Conservation (phyloP, 805 yeast genomes). For the Pichia deserticola region DNA sequence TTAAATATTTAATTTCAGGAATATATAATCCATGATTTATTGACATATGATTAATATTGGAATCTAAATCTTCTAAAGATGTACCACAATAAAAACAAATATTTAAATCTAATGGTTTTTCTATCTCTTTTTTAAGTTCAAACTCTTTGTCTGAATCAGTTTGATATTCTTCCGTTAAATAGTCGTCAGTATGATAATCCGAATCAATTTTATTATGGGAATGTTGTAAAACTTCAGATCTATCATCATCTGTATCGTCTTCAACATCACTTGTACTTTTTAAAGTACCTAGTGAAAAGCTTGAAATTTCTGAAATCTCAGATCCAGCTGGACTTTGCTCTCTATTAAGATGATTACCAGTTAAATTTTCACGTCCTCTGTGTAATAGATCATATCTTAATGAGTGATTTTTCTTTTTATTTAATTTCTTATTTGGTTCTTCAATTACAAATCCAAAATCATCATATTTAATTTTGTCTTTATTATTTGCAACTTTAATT, state of each 20-base stretch:
- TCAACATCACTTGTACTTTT: slow-evolving; percentile 16
- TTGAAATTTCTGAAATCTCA: slow-evolving; percentile 47
- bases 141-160: slow-evolving; percentile 8
- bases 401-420: slow-evolving; percentile 2
- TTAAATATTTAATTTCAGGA: slow-evolving; percentile 70
- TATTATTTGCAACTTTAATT: slow-evolving; percentile 21
- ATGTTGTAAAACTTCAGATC: slow-evolving; percentile 13
- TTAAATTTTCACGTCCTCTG: slow-evolving; percentile 20
- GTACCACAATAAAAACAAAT: slow-evolving; percentile 45
- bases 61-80: slow-evolving; percentile 33
- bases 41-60: slow-evolving; percentile 63
- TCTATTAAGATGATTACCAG: slow-evolving; percentile 19
- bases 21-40: slow-evolving; percentile 74
- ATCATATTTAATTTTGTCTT: slow-evolving; percentile 29
- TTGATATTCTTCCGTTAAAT: neutral
- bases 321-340: slow-evolving; percentile 46
- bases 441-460: slow-evolving; percentile 45
- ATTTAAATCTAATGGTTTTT: slow-evolving; percentile 30
- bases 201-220: neutral
- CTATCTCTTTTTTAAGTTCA: slow-evolving; percentile 4
- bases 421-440: neutral
- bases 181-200: slow-evolving; percentile 6
- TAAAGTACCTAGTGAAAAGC: slow-evolving; percentile 41
- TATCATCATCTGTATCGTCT: slow-evolving; percentile 17
- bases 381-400: slow-evolving; percentile 1